Evolutionary conservation across 1,284 basidiomycete genomes (phyloP), one percentile per base, ranked within the genome.

Genomic region (Ustilago loliicola): DNA sequence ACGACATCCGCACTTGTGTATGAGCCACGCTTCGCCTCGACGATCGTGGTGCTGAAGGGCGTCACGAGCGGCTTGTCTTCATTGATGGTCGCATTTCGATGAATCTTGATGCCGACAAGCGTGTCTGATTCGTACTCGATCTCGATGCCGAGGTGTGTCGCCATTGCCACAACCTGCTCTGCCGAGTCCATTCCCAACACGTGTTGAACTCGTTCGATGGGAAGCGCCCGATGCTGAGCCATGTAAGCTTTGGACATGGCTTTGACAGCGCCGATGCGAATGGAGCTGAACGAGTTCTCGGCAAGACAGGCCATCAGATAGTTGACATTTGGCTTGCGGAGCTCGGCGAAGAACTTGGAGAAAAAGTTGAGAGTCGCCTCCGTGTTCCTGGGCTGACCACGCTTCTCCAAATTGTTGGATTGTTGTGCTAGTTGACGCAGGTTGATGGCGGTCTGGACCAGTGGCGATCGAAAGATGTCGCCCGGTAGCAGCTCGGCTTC

Each of bases 341-440:
- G 83, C 62, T 88, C 84, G 53, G 88, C 88, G 83, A 90, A 88
- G 80, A 89, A 89, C 3, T 88, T 85, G 4, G 93, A 67, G 91
- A 94, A 80, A 88, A 88, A 85, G 81, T 90, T 90, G 60, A 88
- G 86, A n/a, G 88, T 88, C 3, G 88, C 86, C 63, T 88, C 89
- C 1, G 88, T 87, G 72, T 89, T 89, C 40, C 86, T 69, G 0
- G 86, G 84, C 34, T 83, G 76, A 19, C 85, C 83, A 71, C 89
- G 88, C 21, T 86, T 87, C 10, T 88, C 88, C 65, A 88, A 87
- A 63, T 89, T 88, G 83, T 94, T 95, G 74, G 91, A 92, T 34
- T 89, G 88, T 81, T 97, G 96, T 0, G 95, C 93, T 47, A 92
- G 90, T 29, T 90, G 87, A 5, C 94, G 92, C 76, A 98, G 92